Evolutionary conservation across 108 stramenopile genomes (phyloP).

Genomic region (Skeletonema potamos): DNA sequence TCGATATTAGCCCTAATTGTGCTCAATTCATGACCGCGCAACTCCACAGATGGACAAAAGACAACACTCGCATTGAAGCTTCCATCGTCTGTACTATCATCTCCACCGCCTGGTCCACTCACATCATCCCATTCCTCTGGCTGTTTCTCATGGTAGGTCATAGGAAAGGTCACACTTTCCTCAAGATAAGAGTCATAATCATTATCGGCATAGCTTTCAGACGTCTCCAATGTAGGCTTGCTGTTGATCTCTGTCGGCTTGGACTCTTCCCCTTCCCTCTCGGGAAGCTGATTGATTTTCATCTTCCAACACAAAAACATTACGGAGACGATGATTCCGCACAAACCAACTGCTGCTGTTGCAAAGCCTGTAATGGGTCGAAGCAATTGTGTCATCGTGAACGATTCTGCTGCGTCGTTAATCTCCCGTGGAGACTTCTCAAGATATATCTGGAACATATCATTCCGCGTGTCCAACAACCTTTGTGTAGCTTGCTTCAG

Average conservation of each 20-base stretch:
- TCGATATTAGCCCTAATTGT: background rate
- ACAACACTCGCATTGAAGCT: background rate
- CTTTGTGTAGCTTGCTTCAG: background rate
- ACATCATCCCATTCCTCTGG: background rate
- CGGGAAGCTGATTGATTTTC: background rate
- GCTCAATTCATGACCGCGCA: background rate
- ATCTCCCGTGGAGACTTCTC: background rate
- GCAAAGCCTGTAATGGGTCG: background rate
- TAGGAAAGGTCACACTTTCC: background rate
- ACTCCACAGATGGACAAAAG: background rate
- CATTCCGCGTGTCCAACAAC: background rate
- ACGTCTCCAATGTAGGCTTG: background rate
- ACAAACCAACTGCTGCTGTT: background rate
- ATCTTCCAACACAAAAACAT: background rate
- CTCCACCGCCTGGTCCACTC: background rate
- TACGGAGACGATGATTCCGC: background rate
- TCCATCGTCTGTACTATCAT: background rate
- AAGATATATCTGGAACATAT: background rate
- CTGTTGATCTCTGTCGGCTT: background rate
- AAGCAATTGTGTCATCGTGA: background rate
- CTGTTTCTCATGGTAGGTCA: background rate
- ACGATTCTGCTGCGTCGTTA: background rate
- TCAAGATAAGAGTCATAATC: constrained; percentile 3
- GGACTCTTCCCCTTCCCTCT: background rate
- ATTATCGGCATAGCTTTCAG: background rate